Evolutionary conservation across 805 yeast genomes (phyloP).

Genomic region (Metschnikowia anglica): DNA sequence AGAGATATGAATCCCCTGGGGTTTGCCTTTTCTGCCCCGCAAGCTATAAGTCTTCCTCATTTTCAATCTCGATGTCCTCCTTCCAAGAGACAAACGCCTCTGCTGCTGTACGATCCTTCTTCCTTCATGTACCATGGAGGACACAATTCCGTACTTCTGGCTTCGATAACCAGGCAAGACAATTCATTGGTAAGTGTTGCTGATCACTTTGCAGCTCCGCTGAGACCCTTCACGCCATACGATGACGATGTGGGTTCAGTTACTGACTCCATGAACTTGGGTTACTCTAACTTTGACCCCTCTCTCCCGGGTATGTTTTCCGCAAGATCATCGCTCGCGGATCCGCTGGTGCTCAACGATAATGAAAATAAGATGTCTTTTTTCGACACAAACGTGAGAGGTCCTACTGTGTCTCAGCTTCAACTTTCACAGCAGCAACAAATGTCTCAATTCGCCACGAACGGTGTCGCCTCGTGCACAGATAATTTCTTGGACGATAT

Average conservation of each 20-base stretch:
- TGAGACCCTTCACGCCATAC: slow-evolving; percentile 22
- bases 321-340: slow-evolving; percentile 6
- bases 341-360: slow-evolving; percentile 5
- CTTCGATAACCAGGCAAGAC: slow-evolving; percentile 24
- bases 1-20: slow-evolving; percentile 7
- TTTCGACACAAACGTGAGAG: slow-evolving; percentile 8
- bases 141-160: slow-evolving; percentile 12
- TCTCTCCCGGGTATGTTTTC: neutral
- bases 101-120: slow-evolving; percentile 21
- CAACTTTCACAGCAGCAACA: slow-evolving; percentile 10
- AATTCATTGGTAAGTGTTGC: slow-evolving; percentile 33
- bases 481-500: slow-evolving; percentile 12
- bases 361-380: slow-evolving; percentile 6
- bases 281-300: slow-evolving; percentile 3
- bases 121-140: slow-evolving; percentile 14
- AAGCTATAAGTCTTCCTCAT: slow-evolving; percentile 9
- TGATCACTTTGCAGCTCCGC: slow-evolving; percentile 23
- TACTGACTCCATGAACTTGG: slow-evolving; percentile 11
- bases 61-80: slow-evolving; percentile 13
- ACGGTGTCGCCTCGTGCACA: slow-evolving; percentile 5
- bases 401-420: slow-evolving; percentile 4
- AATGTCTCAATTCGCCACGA: neutral
- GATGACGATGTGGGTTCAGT: slow-evolving; percentile 18
- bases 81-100: slow-evolving; percentile 16
- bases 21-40: slow-evolving; percentile 12